phyloP scores from a whole-genome alignment of 2,329 filamentous ascomycete species.

The Alternaria burnsii region DNA sequence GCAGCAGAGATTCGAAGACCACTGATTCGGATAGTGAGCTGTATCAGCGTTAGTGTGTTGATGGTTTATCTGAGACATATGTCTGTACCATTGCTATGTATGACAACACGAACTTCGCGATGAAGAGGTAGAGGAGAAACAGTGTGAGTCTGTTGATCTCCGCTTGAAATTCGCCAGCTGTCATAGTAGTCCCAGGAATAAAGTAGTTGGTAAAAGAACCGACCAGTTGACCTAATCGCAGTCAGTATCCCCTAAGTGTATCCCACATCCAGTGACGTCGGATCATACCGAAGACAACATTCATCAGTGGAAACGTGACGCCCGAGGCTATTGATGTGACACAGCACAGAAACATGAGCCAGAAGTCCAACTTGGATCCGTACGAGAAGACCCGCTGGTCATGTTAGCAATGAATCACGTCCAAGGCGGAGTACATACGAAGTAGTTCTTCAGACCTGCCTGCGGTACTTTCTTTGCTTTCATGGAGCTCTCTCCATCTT shows the following conservation, averaged over 20 bases:
- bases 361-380: constrained; percentile 43
- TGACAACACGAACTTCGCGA: constrained; percentile 45
- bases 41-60: constrained; percentile 25
- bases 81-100: constrained; percentile 45
- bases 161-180: constrained; percentile 59
- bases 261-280: background rate
- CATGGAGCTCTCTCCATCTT: constrained; percentile 2
- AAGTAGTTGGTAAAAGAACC: constrained; percentile 67
- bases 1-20: constrained; percentile 61
- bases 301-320: constrained; percentile 63
- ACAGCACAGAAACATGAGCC: constrained; percentile 36
- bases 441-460: constrained; percentile 42
- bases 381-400: constrained; percentile 46
- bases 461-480: constrained; percentile 30
- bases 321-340: constrained; percentile 48
- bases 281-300: constrained; percentile 63
- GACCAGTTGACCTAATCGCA: constrained; percentile 50
- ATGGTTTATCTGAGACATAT: background rate
- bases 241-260: background rate
- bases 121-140: constrained; percentile 48
- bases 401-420: constrained; percentile 3
- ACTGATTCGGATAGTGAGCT: constrained; percentile 59
- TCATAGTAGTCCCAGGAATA: constrained; percentile 53
- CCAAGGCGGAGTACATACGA: constrained; percentile 31
- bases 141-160: constrained; percentile 54